These are phyloP conservation scores for Rhodotorula paludigena DNA, from an alignment of 768 basidiomycete genomes.

Conservation along the genomic window DNA sequence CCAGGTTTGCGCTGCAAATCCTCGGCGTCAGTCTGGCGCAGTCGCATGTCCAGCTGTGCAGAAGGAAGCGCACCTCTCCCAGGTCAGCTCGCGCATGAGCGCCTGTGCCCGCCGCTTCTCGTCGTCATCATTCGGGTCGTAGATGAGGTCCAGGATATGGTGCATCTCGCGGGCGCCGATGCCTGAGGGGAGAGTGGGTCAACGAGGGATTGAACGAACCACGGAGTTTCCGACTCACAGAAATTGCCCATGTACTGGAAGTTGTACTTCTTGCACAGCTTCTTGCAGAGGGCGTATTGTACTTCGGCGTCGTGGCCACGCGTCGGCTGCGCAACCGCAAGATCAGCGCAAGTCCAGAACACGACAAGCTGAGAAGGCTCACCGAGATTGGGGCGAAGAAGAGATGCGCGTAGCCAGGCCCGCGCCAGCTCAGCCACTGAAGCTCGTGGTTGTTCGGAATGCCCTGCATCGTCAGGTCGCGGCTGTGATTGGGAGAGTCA, in stretches of 20 bases:
- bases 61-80: neutral
- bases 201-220: neutral
- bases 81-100: slow-evolving; percentile 8
- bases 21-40: neutral
- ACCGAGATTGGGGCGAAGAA: slow-evolving; percentile 32
- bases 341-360: neutral
- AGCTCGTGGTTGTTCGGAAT: slow-evolving; percentile 31
- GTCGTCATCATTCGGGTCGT: slow-evolving; percentile 9
- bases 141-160: slow-evolving; percentile 23
- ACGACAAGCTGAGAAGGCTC: neutral
- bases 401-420: slow-evolving; percentile 26
- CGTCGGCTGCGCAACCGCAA: neutral
- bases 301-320: slow-evolving; percentile 12
- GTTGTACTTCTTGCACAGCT: slow-evolving; percentile 13
- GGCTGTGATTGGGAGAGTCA: neutral
- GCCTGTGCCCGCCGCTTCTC: slow-evolving; percentile 18
- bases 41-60: neutral
- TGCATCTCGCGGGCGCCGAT: slow-evolving; percentile 30
- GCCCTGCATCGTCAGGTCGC: slow-evolving; percentile 28
- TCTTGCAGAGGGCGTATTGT: slow-evolving; percentile 29
- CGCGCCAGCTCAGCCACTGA: slow-evolving; percentile 30
- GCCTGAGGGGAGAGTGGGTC: neutral
- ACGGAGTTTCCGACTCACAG: neutral
- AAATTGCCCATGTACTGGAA: slow-evolving; percentile 14
- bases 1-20: slow-evolving; percentile 14